phyloP scores from a whole-genome alignment of 441 rosid species.

The Omphalea diandra region DNA sequence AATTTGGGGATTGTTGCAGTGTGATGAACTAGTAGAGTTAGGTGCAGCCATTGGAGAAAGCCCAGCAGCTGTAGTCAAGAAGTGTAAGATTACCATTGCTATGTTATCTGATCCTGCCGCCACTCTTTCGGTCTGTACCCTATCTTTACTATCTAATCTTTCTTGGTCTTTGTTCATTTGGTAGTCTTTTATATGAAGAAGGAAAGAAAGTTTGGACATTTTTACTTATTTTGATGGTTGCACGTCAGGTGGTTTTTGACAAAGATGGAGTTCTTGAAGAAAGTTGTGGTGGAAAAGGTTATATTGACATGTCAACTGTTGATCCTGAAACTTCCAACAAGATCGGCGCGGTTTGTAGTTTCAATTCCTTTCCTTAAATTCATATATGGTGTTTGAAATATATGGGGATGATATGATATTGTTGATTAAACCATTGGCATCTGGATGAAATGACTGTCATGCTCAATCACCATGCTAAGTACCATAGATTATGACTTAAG shows the following conservation, averaged over 20 bases:
- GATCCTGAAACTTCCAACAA: constrained; percentile 82
- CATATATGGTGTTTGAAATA: neutral
- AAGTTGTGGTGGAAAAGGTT: constrained; percentile 73
- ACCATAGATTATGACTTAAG: neutral
- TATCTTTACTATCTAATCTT: neutral
- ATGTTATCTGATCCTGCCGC: constrained; percentile 93
- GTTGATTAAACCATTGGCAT: neutral
- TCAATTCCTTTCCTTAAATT: neutral
- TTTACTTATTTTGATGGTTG: constrained; percentile 12
- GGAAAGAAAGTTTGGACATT: too few relatives aligned
- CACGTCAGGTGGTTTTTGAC: constrained; percentile 85
- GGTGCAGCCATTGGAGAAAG: constrained; percentile 79
- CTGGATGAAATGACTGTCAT: neutral
- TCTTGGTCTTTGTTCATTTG: neutral
- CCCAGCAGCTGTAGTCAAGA: constrained; percentile 84
- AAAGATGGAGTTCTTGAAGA: constrained; percentile 81
- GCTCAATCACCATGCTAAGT: neutral
- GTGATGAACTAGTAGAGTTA: constrained; percentile 75
- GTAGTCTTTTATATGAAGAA: neutral
- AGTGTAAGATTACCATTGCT: constrained; percentile 79
- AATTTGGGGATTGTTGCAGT: constrained; percentile 37
- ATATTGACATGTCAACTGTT: constrained; percentile 95
- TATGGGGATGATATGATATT: neutral
- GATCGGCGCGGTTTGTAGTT: constrained; percentile 58
- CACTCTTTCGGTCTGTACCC: constrained; percentile 72